Base-by-base conservation (phyloP, 2,329 filamentous ascomycete genomes). In the Claviceps citrina region DNA sequence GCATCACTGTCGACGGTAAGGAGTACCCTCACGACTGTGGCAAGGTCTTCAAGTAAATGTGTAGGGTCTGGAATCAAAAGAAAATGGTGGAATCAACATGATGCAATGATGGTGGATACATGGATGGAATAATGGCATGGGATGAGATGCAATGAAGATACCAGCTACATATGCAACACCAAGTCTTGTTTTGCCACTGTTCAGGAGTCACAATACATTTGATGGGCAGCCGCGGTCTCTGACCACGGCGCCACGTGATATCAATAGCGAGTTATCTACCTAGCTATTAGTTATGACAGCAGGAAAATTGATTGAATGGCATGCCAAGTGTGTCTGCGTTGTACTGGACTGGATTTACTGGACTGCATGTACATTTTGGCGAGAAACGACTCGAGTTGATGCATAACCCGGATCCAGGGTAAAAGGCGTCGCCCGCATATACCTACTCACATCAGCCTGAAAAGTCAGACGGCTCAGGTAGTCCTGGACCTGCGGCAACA, bases 21-120 rank as follows among this genome's bases (percentile, higher is more conserved):
- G 75, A 80, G 59, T 93, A 87, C 69, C 68, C 77, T 63, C 84
- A 81, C 70, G 82, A 82, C 59, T 81, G 85, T 57, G 91, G 91
- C 63, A 95, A 96, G 78, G 86, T 96, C 64, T 96, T 95, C 83
- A 96, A 96, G 76, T 96, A 94, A 76, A 57, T 51, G 6, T 51
- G 6, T 15, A 18, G 10, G 19, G 7, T 7, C 1, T 19, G 2
- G n/a, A 36, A 5, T n/a, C n/a, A n/a, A n/a, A n/a, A n/a, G n/a
- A n/a, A n/a, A n/a, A 38, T 20, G n/a, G 22, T 33, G 1, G 16
- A 20, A 10, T n/a, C n/a, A n/a, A n/a, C n/a, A n/a, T 22, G 27
- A 32, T 16, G 36, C 32, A 36, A 58, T 51, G 53, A 55, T 57
- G 50, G 22, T n/a, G n/a, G n/a, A 58, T 52, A 54, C 46, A 57